These are phyloP conservation scores for Diplodia intermedia DNA, from an alignment of 2,329 filamentous ascomycete genomes.

Conservation along the genomic window DNA sequence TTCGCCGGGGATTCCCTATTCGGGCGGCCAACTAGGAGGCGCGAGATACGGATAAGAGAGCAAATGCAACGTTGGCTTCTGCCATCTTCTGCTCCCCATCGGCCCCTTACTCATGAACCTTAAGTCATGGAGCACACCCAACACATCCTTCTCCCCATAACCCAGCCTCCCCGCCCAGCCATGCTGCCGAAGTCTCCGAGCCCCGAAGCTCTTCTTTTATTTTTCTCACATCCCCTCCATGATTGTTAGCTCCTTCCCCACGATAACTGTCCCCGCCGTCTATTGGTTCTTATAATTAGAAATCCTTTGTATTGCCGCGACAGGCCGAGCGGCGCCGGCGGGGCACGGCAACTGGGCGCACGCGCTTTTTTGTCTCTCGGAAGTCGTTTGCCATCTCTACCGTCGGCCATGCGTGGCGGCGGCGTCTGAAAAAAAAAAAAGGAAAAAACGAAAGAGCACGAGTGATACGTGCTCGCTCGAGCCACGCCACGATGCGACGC, in stretches of 20 bases:
- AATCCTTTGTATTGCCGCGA: not conserved
- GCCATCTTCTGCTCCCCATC: not conserved
- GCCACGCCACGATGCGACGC: constrained; percentile 1
- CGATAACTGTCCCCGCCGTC: not conserved
- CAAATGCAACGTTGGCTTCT: not conserved
- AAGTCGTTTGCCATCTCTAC: not conserved
- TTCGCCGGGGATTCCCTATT: constrained; percentile 1
- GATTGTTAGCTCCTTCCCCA: not conserved
- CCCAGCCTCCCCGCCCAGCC: not conserved
- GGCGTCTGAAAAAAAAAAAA: not conserved
- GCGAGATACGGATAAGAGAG: constrained; percentile 8
- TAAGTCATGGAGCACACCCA: not conserved
- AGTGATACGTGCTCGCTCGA: not conserved
- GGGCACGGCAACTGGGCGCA: not conserved
- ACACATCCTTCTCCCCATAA: not conserved
- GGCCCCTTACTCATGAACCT: constrained; percentile 3
- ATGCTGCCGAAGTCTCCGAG: not conserved
- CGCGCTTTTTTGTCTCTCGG: not conserved
- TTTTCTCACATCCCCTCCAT: not conserved
- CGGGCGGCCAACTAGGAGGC: not conserved
- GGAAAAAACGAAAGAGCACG: not conserved
- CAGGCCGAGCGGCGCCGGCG: not conserved
- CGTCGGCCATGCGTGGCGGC: not conserved
- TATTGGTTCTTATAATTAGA: constrained; percentile 2
- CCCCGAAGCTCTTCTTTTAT: not conserved